Conservation (phyloP, 495 filamentous ascomycete genomes). For the Parathielavia appendiculata region DNA sequence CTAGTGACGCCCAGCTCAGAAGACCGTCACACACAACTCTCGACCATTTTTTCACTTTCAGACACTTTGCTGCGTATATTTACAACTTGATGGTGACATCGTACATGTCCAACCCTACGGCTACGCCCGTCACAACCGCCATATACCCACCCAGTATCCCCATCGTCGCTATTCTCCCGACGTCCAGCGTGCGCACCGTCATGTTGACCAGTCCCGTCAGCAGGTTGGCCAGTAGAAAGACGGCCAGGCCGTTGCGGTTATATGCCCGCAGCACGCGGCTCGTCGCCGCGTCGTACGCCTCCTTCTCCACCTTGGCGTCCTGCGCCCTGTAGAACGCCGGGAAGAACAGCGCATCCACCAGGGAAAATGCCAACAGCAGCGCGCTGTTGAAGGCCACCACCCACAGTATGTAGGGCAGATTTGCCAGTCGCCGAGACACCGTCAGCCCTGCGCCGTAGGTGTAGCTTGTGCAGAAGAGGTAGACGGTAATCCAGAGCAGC, state of each 20-base stretch:
- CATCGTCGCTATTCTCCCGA: constrained; percentile 59
- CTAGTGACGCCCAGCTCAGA: constrained; percentile 1
- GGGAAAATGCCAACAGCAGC: constrained; percentile 71
- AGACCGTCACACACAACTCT: not conserved
- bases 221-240: constrained; percentile 87
- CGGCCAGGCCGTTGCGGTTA: constrained; percentile 79
- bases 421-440: constrained; percentile 85
- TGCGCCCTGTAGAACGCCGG: constrained; percentile 58
- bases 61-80: not conserved
- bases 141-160: constrained; percentile 69
- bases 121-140: constrained; percentile 57
- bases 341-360: constrained; percentile 72
- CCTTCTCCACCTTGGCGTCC: constrained; percentile 48
- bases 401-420: constrained; percentile 92
- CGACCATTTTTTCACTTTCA: not conserved
- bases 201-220: constrained; percentile 86
- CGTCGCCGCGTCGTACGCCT: constrained; percentile 59
- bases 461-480: constrained; percentile 59
- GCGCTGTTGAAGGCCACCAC: constrained; percentile 78
- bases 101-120: constrained; percentile 63
- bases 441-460: constrained; percentile 62
- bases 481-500: constrained; percentile 61
- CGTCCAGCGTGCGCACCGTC: constrained; percentile 71
- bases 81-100: constrained; percentile 74
- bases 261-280: constrained; percentile 74